Evolutionary conservation across 2,329 filamentous ascomycete species (phyloP).

Genomic region (Tympanopsis confertula): DNA sequence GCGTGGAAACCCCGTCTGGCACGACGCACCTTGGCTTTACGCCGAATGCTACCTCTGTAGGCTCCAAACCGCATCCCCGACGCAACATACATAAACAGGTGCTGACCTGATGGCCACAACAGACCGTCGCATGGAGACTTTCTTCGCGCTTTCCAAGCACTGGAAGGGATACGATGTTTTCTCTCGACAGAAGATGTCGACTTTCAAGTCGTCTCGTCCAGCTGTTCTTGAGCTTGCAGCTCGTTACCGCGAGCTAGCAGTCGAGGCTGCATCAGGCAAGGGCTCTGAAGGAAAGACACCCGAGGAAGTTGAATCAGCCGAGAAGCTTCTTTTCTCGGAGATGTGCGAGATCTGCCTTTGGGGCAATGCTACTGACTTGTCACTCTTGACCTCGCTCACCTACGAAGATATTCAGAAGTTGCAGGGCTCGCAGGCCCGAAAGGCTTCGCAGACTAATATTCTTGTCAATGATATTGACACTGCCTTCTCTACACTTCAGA

Average conservation of each 20-base stretch:
- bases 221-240: conserved; percentile 72
- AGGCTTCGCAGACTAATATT: conserved; percentile 82
- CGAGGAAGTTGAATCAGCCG: conserved; percentile 39
- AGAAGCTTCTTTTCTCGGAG: conserved; percentile 72
- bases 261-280: conserved; percentile 46
- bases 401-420: conserved; percentile 97
- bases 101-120: conserved; percentile 2
- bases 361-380: conserved; percentile 93
- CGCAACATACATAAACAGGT: background rate
- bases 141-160: conserved; percentile 64
- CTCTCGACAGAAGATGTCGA: conserved; percentile 76
- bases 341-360: conserved; percentile 96
- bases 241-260: conserved; percentile 65
- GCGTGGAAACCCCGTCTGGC: conserved; percentile 67
- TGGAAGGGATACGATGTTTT: conserved; percentile 93
- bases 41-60: conserved; percentile 89
- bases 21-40: conserved; percentile 77
- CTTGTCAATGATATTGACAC: conserved; percentile 70
- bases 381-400: conserved; percentile 75
- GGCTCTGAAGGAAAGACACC: conserved; percentile 33
- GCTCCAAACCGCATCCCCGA: conserved; percentile 22
- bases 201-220: conserved; percentile 81
- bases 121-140: conserved; percentile 61
- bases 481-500: conserved; percentile 58
- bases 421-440: conserved; percentile 77